Base-by-base conservation (phyloP, 2,329 filamentous ascomycete species). In the Diaporthe amygdali region DNA sequence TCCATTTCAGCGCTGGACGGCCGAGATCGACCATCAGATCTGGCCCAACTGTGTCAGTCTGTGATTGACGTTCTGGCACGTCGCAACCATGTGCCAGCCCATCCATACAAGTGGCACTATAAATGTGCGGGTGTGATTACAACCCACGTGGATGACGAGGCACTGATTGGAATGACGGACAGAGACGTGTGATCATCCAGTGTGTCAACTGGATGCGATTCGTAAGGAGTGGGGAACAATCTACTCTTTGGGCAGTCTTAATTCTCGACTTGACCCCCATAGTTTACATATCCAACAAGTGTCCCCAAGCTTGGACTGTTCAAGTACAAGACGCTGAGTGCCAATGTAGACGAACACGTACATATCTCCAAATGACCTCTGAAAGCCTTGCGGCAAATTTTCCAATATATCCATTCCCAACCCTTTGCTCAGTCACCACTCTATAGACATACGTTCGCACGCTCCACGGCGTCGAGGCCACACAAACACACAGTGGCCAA, bases 331-430 rank as follows among this genome's bases (percentile, higher is more conserved):
- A 32, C 47, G 41, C 27, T 63, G 10, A 46, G 41, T 37, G 49
- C 17, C 41, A 64, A 49, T 34, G 37, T 30, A 49, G n/a, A 37
- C 32, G 8, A 49, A 64, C 44, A 64, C 47, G 32, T 49, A 64
- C 59, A 22, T 25, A n/a, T 49, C 12, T 25, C 61, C 27, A 67
- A 25, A 68, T 68, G 54, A 27, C 54, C 44, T 37, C 27, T 34
- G 17, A 37, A 51, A 47, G 69, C 69, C 71, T 73, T 41, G 71
- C 71, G 71, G 69, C 69, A 27, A 55, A 20, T 39, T 61, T 39
- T 54, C 56, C 56, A 39, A 39, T 34, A 47, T 51, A 46, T 51
- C 56, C 30, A 61, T 34, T 47, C 52, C 68, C 17, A 41, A 46
- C 25, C 30, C 27, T 55, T 69, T 51, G 32, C 12, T 52, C 3